Evolutionary conservation across 495 filamentous ascomycete species (phyloP).

Genomic region (Talaromyces ruber): DNA sequence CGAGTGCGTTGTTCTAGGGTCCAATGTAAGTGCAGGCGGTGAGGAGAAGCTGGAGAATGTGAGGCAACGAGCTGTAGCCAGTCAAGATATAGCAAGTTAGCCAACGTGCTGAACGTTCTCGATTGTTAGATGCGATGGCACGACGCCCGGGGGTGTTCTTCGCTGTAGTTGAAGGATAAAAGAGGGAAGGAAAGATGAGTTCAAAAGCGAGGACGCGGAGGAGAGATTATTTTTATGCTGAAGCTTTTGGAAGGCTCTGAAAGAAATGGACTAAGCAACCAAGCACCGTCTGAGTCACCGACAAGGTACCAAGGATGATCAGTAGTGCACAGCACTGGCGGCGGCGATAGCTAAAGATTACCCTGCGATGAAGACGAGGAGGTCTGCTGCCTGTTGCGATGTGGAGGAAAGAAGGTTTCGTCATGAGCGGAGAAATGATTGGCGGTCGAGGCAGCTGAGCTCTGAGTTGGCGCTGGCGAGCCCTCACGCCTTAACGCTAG

Average conservation of each 20-base stretch:
- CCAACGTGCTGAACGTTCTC: background rate
- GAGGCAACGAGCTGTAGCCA: background rate
- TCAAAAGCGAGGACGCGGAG: background rate
- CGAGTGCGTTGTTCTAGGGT: slow-evolving; percentile 1
- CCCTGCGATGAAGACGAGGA: background rate
- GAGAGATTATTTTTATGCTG: background rate
- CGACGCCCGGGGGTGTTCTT: background rate
- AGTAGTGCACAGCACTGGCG: background rate
- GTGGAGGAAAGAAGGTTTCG: background rate
- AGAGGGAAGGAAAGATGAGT: background rate
- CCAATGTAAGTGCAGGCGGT: slow-evolving; percentile 1
- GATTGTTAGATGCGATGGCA: background rate
- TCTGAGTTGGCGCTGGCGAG: background rate
- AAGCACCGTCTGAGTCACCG: background rate
- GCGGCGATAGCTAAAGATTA: background rate
- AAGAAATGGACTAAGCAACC: background rate
- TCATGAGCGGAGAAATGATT: background rate
- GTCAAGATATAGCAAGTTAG: slow-evolving; percentile 1
- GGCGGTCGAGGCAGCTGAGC: background rate
- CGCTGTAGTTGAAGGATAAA: background rate
- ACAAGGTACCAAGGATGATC: background rate
- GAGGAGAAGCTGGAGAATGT: background rate
- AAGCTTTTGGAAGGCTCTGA: background rate
- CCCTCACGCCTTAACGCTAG: background rate
- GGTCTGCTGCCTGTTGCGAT: background rate